Evolutionary conservation across 2,329 filamentous ascomycete genomes (phyloP), one percentile per base, ranked within the genome.

Genomic region (Davidsoniella eucalypti): DNA sequence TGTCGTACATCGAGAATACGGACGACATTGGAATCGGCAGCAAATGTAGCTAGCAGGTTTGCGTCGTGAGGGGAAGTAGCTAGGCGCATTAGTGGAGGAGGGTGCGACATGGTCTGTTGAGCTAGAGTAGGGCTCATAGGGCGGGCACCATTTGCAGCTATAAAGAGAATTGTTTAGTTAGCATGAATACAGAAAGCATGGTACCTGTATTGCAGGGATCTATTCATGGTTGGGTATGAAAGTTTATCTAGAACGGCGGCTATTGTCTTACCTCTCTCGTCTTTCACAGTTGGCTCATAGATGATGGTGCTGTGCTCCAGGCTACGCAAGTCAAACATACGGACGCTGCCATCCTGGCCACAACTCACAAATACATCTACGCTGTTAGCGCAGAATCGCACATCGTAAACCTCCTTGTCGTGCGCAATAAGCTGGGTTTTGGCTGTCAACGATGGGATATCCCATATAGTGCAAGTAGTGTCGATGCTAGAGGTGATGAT

Each of bases 401-500:
- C 92, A 63, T 98, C 92, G 60, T 94, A 98, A 5, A 98, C 92
- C 65, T 98, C 92, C 65, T 96, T 96, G 67, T 98, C 92, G 64
- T 98, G 92, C 17, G 92, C 92, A 65, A 98, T 98, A 43, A 98
- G 71, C 64, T 98, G 92, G 2, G 92, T 98, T 68, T 98, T 98
- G 48, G 92, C 92, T 0, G 92, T 98, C 55, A 98, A 71, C 1
- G 92, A 95, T 3, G 92, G 92, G 51, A 98, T 98, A 63, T 98
- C 92, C 92, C 92, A 98, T 57, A 98, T 98, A 4, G 92, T 98
- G 67, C 92, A 98, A 5, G 92, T 98, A 1, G 92, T 98, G 62
- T 98, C 92, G 60, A 98, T 98, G 63, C 88, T 96, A 3, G 88
- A 95, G 1, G 92, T 98, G 60, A 98, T 98, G 61, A 98, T 98